These are phyloP conservation scores for Fusarium transvaalense DNA, from an alignment of 2,329 filamentous ascomycete species.

Conservation along the genomic window DNA sequence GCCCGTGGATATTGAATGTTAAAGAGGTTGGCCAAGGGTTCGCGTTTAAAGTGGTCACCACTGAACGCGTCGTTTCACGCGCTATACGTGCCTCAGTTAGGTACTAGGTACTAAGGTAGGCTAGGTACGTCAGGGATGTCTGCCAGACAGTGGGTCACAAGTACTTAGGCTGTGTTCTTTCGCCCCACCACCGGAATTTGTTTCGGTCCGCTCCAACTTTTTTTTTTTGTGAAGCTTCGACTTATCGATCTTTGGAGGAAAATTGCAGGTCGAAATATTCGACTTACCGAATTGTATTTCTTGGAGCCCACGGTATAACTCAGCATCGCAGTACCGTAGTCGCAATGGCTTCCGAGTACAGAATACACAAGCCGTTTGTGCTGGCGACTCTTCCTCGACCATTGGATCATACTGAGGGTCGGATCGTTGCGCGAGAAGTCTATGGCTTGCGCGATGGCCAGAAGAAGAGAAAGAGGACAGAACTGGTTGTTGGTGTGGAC, in stretches of 20 bases:
- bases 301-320: constrained; percentile 26
- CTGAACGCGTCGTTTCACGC: constrained; percentile 43
- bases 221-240: constrained; percentile 53
- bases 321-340: constrained; percentile 15
- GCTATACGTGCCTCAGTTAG: constrained; percentile 37
- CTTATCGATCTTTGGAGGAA: constrained; percentile 27
- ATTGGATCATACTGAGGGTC: constrained; percentile 64
- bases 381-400: constrained; percentile 70
- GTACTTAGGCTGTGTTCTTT: constrained; percentile 11
- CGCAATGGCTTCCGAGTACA: constrained; percentile 70
- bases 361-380: constrained; percentile 74
- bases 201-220: constrained; percentile 51
- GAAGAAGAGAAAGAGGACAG: constrained; percentile 73
- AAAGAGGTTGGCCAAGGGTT: constrained; percentile 33
- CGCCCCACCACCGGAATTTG: constrained; percentile 54
- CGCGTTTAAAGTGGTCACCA: constrained; percentile 48
- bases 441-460: constrained; percentile 69
- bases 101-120: too few species aligned
- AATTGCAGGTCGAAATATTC: constrained; percentile 35
- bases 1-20: constrained; percentile 23
- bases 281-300: constrained; percentile 40
- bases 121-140: constrained; percentile 44
- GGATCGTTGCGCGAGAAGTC: constrained; percentile 71
- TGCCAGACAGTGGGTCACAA: constrained; percentile 31
- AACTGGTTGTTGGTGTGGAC: constrained; percentile 73